These are phyloP conservation scores for Trichoderma pleuroti DNA, from an alignment of 2,329 filamentous ascomycete genomes.

Conservation along the genomic window DNA sequence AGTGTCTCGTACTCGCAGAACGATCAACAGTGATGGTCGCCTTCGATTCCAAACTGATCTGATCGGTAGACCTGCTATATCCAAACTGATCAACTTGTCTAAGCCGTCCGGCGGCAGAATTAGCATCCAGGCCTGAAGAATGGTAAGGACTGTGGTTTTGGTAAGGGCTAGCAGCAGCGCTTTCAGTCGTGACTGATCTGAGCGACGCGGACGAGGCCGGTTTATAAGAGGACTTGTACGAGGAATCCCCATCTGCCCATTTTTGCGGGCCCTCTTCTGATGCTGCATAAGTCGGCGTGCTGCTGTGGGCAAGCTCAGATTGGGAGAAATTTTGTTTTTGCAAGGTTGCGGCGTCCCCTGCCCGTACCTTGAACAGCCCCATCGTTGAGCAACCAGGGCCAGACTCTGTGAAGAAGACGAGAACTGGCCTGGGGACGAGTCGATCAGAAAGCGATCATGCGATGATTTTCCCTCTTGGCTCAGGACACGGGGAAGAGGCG, in stretches of 20 bases:
- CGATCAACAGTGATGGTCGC: neutral
- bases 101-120: constrained; percentile 14
- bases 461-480: constrained; percentile 12
- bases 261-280: constrained; percentile 14
- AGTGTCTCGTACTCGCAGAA: neutral
- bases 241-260: constrained; percentile 5
- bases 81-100: constrained; percentile 11
- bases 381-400: neutral
- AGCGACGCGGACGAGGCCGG: neutral
- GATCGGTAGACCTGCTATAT: constrained; percentile 17
- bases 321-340: constrained; percentile 10
- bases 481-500: constrained; percentile 5
- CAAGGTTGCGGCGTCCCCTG: constrained; percentile 11
- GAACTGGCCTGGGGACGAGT: neutral
- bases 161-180: neutral
- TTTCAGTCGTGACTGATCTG: neutral
- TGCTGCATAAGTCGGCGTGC: constrained; percentile 4
- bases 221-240: neutral
- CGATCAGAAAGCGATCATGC: constrained; percentile 10
- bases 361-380: constrained; percentile 9
- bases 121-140: constrained; percentile 14
- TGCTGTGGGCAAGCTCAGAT: constrained; percentile 5
- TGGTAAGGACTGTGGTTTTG: constrained; percentile 8
- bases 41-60: neutral
- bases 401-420: neutral